Percentiles rank a stretch among this genome's conserved stretches.
phyloP scores from a whole-genome alignment of 1,284 basidiomycete genomes.

The Trametes versicolor region DNA sequence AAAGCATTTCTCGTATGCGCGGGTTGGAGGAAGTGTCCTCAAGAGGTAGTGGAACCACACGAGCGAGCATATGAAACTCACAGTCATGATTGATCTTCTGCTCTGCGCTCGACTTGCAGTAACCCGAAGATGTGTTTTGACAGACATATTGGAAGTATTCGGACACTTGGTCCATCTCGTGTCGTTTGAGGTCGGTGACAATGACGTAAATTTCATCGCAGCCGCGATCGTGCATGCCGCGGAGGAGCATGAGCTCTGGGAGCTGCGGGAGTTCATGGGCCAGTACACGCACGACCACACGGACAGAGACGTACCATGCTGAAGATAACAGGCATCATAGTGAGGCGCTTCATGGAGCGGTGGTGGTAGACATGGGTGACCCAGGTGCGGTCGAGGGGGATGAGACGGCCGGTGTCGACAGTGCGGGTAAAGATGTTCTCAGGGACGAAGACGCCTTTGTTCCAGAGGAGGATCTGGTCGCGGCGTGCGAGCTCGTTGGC shows the following conservation, averaged over 20 bases:
- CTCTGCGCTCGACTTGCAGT: slow-evolving; percentile 72
- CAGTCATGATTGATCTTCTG: slow-evolving; percentile 73
- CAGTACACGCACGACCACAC: not conserved
- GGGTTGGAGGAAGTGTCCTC: too few relatives aligned
- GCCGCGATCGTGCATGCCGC: slow-evolving; percentile 80
- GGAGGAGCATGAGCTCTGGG: slow-evolving; percentile 77
- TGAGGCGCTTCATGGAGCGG: slow-evolving; percentile 72
- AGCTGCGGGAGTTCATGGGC: slow-evolving; percentile 52
- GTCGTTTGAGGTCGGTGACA: slow-evolving; percentile 76
- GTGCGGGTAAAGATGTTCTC: slow-evolving; percentile 81
- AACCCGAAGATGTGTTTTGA: slow-evolving; percentile 64
- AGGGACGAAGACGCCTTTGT: slow-evolving; percentile 77
- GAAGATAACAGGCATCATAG: slow-evolving; percentile 82
- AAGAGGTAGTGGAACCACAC: too few relatives aligned
- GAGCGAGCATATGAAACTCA: slow-evolving; percentile 32
- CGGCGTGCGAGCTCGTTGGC: slow-evolving; percentile 48
- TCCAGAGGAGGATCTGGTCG: slow-evolving; percentile 75
- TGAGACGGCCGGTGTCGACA: slow-evolving; percentile 76
- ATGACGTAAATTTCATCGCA: slow-evolving; percentile 81
- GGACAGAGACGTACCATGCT: slow-evolving; percentile 64
- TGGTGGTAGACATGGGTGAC: slow-evolving; percentile 82
- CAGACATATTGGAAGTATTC: slow-evolving; percentile 80
- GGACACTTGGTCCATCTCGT: slow-evolving; percentile 80
- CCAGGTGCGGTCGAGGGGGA: slow-evolving; percentile 81
- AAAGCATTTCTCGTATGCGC: too few relatives aligned